Evolutionary conservation across 805 yeast species (phyloP), one percentile per base, ranked within the genome.

Genomic region (Kluyveromyces wickerhamii): DNA sequence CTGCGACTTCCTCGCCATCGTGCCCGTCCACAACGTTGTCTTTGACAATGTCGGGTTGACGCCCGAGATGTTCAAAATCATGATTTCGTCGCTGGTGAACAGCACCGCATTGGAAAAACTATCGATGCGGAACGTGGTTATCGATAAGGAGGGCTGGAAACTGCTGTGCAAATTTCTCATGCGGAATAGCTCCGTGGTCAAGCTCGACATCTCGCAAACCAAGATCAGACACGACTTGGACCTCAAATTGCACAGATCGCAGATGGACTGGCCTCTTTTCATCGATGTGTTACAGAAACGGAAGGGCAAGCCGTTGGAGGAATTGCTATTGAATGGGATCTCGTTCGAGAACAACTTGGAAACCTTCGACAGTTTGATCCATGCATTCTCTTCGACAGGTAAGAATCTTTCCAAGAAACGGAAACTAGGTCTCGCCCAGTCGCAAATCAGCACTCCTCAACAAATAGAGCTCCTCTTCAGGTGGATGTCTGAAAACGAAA

Each of bases 1-100:
- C 57, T 75, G 94, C 9, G 97, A 88, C 58, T 89, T 88, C 48
- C 66, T 87, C 27, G 64, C 95, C 26, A 78, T 87, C 38, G 92
- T 89, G 0, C 95, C 96, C 0, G 72, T 88, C 21, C 71, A 77
- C 29, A 74, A 79, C 41, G 60, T 89, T 4, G 69, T 82, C 0
- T 67, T 89, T 37, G 96, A 88, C 59, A 89, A 92, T 25, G 87
- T 83, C 13, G 60, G 72, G 5, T 59, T 89, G 35, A 71, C 88
- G 1, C 67, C 72, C 14, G 87, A 80, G 37, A 89, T 87, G 85
- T 69, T 87, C 38, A 68, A 76, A 45, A 74, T 80, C 16, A 55
- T 89, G n/a, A 60, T 88, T 21, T 65, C 81, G 19, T 77, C 95
- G 0, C 59, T 89, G 51, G 63, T 75, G 21, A 72, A 77, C 27